Base-by-base conservation (phyloP, 139 green algal genomes). In the Klebsormidium nitens region DNA sequence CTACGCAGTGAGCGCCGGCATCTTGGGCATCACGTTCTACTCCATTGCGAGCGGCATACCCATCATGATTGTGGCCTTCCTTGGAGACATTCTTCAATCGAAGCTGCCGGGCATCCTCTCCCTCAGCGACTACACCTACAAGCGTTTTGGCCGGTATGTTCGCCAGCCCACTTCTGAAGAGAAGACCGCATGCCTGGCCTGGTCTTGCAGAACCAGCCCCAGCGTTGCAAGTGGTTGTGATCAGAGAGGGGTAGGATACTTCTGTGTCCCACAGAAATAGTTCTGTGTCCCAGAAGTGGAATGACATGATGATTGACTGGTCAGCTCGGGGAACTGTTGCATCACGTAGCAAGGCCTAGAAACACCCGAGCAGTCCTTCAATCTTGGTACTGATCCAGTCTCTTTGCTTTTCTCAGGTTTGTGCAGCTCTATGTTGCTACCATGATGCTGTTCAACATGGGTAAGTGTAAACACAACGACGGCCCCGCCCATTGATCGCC, bases 21-120 rank as follows among this genome's bases (percentile, higher is more conserved):
- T 87, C 23, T 42, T 91, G 0, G 89, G 89, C 11, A 38, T 88
- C n/a, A 47, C 80, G 1, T 70, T 87, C 34, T 94, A 94, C 36
- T 83, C 88, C 0, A 14, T 94, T 0, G 57, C 83, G 2, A 77
- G 82, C 0, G 88, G 88, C 49, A 58, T 92, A 0, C 88, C 88
- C 4, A 69, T 93, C 19, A 60, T 94, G 5, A 49, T 92, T 5
- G 79, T 92, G 1, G 83, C 86, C 0, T 78, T 78, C 48, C 75
- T 83, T 0, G 87, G 87, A 11, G 35, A 58, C 0, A 8, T 48
- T 0, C 82, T 90, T 26, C 74, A 75, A 46, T 36, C 58, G 32
- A 52, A 35, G 28, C 32, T 87, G 46, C 81, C 81, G 0, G 46
- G 85, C 50, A 80, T 93, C 14, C 56, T 84, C 29, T 89, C 83